These are phyloP conservation scores for Phlegmacium glaucopus DNA, from an alignment of 768 basidiomycete genomes.

Conservation along the genomic window DNA sequence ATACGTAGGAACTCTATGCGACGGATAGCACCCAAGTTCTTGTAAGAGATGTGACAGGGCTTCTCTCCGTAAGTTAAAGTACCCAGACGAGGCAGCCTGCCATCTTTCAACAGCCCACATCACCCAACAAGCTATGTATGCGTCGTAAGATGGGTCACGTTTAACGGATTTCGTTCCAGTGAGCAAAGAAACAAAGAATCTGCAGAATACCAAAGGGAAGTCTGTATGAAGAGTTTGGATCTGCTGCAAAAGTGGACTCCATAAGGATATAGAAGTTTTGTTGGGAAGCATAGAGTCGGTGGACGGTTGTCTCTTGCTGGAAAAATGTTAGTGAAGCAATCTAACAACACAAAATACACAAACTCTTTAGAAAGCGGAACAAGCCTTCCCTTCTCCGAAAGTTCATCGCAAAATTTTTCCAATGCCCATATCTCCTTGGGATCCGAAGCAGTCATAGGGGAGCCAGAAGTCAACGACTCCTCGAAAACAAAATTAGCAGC, in stretches of 20 bases:
- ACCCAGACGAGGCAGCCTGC: conserved; percentile 16
- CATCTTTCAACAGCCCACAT: conserved; percentile 53
- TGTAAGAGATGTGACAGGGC: conserved; percentile 43
- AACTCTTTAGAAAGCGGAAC: conserved; percentile 87
- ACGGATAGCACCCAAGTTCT: conserved; percentile 37
- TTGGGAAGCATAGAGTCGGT: conserved; percentile 47
- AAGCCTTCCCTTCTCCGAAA: conserved; percentile 70
- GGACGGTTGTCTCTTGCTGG: conserved; percentile 54
- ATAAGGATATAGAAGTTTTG: conserved; percentile 50
- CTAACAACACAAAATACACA: conserved; percentile 34
- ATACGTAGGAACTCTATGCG: conserved; percentile 12
- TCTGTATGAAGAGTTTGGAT: conserved; percentile 52
- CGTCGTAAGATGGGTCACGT: conserved; percentile 44
- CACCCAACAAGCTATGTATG: conserved; percentile 68
- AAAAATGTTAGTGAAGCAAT: conserved; percentile 33
- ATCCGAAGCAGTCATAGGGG: conserved; percentile 37
- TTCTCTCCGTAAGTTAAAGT: conserved; percentile 43
- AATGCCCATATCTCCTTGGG: conserved; percentile 63
- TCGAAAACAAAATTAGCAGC: conserved; percentile 48
- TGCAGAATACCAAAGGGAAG: conserved; percentile 48
- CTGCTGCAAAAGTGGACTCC: conserved; percentile 63
- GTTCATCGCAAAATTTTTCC: conserved; percentile 59
- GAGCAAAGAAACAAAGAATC: conserved; percentile 39
- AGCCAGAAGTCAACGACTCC: conserved; percentile 41
- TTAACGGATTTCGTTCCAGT: conserved; percentile 11